Evolutionary conservation across 2,329 filamentous ascomycete genomes (phyloP).

Genomic region (Apiospora koreana): DNA sequence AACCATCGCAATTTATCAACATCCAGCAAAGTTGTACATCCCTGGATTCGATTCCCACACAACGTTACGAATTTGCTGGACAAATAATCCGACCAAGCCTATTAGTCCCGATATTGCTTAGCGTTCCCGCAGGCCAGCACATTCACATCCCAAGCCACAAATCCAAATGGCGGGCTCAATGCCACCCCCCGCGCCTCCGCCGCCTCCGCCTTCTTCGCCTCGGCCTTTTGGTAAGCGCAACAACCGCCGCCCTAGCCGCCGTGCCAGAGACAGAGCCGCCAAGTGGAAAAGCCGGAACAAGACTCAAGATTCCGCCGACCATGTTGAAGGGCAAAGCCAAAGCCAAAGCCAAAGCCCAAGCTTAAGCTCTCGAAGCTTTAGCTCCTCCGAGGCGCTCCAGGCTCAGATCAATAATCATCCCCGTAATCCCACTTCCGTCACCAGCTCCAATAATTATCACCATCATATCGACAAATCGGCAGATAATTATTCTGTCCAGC

Average conservation of each 20-base stretch:
- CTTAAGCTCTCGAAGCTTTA: neutral
- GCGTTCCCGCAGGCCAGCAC: neutral
- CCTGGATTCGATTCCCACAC: neutral
- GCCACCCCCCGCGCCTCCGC: neutral
- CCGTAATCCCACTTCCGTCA: neutral
- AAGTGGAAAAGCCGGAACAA: neutral
- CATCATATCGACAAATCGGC: neutral
- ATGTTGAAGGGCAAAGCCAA: too few species aligned
- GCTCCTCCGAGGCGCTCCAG: neutral
- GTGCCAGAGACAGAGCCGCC: neutral
- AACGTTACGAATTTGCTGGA: neutral
- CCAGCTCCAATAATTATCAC: neutral
- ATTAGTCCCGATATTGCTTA: neutral
- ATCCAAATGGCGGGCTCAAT: slow-evolving; percentile 1
- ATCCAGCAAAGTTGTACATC: neutral
- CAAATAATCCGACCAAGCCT: neutral
- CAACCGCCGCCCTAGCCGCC: neutral
- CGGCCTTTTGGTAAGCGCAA: neutral
- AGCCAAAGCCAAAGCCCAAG: neutral
- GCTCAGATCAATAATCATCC: neutral
- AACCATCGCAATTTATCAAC: neutral
- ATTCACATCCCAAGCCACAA: neutral
- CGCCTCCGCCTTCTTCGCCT: neutral
- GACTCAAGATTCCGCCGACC: neutral
- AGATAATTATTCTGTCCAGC: neutral